Base-by-base conservation (phyloP, 2,329 filamentous ascomycete species). In the Pseudofabraea citricarpa region DNA sequence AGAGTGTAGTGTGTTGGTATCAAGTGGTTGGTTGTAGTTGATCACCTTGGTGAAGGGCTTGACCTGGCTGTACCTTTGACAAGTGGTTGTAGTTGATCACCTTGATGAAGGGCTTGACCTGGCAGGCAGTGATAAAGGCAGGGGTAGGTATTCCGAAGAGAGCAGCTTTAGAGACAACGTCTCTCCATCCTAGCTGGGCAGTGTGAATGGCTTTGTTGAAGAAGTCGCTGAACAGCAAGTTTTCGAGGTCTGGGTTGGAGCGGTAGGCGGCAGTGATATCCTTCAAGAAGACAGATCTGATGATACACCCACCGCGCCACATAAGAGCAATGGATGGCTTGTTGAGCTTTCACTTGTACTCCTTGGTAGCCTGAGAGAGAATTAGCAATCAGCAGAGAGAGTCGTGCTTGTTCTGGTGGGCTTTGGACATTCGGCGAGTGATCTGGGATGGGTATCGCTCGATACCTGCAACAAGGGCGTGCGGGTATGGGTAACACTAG, bases 51-150 rank as follows among this genome's bases (percentile, higher is more conserved):
- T 93, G 81, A 98, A 98, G 60, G 94, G 94, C 89, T 98, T 98
- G 80, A 98, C 89, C 81, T 95, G 95, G 77, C 81, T n/a, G n/a
- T n/a, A n/a, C n/a, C n/a, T n/a, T n/a, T n/a, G n/a, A n/a, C n/a
- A 98, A 74, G 83, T 98, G 93, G 83, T 97, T 98, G 87, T 97
- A 93, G 84, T 95, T 95, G 82, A 95, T 81, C 69, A 90, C 81
- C 88, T 98, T 98, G 81, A 98, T 93, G 81, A 98, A 98, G 60
- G 94, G 94, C 89, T 98, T 98, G 80, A 98, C 89, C 81, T 95
- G 95, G 77, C 81, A n/a, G 39, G 93, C 93, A 49, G 93, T 97
- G 66, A 86, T 90, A 83, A 98, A 98, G 62, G 88, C 89, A 32
- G 93, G 93, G 44, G 89, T 93, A 55, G 93, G 93, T 65, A 98